phyloP scores from a whole-genome alignment of 257 asterid genomes.

The Agastache rugosa region DNA sequence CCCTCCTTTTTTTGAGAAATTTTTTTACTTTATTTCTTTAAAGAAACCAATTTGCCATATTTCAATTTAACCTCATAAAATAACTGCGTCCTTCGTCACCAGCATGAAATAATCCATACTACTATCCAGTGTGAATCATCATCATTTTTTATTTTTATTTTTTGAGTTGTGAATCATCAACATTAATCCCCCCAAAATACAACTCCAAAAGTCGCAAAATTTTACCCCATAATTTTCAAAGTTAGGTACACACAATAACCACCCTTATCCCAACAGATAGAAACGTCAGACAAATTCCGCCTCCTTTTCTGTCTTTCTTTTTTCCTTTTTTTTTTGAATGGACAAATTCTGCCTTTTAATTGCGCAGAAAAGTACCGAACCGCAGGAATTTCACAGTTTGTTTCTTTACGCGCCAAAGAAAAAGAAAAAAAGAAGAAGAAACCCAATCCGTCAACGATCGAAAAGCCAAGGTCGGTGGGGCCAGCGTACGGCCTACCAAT shows the following conservation, averaged over 20 bases:
- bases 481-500: not conserved
- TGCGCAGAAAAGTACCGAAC: not conserved
- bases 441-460: conserved; percentile 23
- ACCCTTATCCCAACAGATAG: not conserved
- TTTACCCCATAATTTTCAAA: conserved; percentile 3
- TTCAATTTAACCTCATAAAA: not conserved
- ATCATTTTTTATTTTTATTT: too few species aligned
- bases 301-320: too few species aligned
- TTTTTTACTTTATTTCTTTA: too few species aligned
- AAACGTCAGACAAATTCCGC: conserved; percentile 10
- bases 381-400: conserved; percentile 6
- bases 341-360: conserved; percentile 1
- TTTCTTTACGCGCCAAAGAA: conserved; percentile 15
- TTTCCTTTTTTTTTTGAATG: too few species aligned
- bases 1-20: too few species aligned
- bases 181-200: conserved; percentile 6
- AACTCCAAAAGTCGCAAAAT: not conserved
- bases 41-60: too few species aligned
- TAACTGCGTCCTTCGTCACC: not conserved
- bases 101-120: too few species aligned
- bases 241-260: conserved; percentile 24
- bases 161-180: not conserved
- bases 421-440: not conserved
- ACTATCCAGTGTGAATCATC: conserved; percentile 1
- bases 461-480: conserved; percentile 8